Evolutionary conservation across 2,329 filamentous ascomycete genomes (phyloP), one percentile per base, ranked within the genome.

Genomic region (Graphilbum fragrans): DNA sequence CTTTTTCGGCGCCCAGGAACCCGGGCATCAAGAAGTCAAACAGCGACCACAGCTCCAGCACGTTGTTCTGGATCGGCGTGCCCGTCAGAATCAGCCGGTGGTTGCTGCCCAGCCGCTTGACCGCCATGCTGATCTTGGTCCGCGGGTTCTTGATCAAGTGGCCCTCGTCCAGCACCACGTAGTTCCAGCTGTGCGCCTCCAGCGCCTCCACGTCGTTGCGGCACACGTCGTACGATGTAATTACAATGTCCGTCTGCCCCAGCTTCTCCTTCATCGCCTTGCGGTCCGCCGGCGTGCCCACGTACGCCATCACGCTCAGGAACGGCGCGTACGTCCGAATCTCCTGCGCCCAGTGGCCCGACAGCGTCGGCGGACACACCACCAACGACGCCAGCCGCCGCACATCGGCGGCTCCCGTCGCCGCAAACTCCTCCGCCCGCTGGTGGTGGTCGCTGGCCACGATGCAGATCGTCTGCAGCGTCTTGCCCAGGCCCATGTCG

Each of bases 21-120:
- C 92, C 93, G 3, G 93, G 92, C 92, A 98, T 98, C 46, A 98
- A 69, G 65, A 98, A 98, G 62, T 98, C 92, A 56, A 98, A 98
- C 5, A 98, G 70, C 1, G 90, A 96, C 90, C 90, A 98, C 4
- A 98, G 69, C 58, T 98, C 90, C 38, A 98, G 65, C 2, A 98
- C 90, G 50, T 96, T 96, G 61, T 96, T 96, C 59, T 96, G 90
- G 49, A 96, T 96, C 0, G 92, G 92, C 2, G 92, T 98, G 33
- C 92, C 92, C 0, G 92, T 98, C 5, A 98, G 74, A 50, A 98
- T 98, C 38, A 98, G 72, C 18, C 92, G 83, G 57, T 98, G 93
- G 52, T 98, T 96, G 57, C 87, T 94, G 7, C 77, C 64, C 27
- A 98, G 70, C 44, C 77, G 77, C 68, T 98, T 98, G 50, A 96